Evolutionary conservation across 2,329 filamentous ascomycete genomes (phyloP).

Genomic region (Atkinsonella texensis): DNA sequence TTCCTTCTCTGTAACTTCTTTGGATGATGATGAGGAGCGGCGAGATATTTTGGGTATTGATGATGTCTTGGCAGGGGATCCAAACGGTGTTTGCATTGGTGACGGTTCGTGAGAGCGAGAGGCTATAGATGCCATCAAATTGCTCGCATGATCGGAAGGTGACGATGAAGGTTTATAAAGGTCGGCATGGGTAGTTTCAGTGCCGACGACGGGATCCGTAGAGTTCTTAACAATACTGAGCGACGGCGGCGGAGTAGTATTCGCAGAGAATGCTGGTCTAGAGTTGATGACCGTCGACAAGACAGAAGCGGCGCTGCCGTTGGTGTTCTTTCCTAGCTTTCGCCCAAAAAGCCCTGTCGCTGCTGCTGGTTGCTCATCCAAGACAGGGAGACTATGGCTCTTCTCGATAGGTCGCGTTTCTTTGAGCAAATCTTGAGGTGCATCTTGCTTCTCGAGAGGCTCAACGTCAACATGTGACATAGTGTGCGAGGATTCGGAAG

Average conservation of each 20-base stretch:
- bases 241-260: constrained; percentile 21
- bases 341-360: constrained; percentile 37
- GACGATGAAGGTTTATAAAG: constrained; percentile 45
- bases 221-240: constrained; percentile 30
- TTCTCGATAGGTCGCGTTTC: constrained; percentile 41
- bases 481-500: constrained; percentile 11
- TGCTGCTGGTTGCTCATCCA: constrained; percentile 23
- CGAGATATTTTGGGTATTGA: constrained; percentile 29
- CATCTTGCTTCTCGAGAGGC: constrained; percentile 34
- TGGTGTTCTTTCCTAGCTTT: constrained; percentile 28
- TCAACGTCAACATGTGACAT: constrained; percentile 31
- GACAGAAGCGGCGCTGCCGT: constrained; percentile 21
- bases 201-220: constrained; percentile 53
- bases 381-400: constrained; percentile 36
- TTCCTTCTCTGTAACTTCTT: constrained; percentile 30
- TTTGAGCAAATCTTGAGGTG: constrained; percentile 23
- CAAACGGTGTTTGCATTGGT: constrained; percentile 31
- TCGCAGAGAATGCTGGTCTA: constrained; percentile 25
- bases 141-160: constrained; percentile 47
- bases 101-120: constrained; percentile 45
- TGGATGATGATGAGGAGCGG: constrained; percentile 38
- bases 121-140: constrained; percentile 57
- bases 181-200: constrained; percentile 55
- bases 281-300: constrained; percentile 38
- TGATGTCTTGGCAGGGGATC: constrained; percentile 22